Conservation (phyloP, 2,329 filamentous ascomycete genomes). For the Amauroascus niger region DNA sequence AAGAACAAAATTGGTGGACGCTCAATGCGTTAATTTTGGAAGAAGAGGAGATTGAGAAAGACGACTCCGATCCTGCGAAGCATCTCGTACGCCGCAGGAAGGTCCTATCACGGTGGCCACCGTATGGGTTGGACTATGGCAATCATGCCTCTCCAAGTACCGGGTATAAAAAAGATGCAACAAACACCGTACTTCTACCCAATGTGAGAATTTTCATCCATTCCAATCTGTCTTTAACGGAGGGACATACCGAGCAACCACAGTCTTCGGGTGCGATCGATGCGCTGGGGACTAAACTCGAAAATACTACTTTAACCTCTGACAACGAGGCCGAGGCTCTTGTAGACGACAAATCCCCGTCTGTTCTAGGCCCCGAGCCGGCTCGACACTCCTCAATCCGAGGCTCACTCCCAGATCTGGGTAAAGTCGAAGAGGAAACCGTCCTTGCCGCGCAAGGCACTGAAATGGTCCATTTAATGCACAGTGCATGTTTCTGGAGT, state of each 20-base stretch:
- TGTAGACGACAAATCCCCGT: not conserved
- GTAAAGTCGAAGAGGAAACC: slow-evolving; percentile 16
- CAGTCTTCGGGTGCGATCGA: not conserved
- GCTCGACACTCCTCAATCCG: not conserved
- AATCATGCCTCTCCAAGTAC: slow-evolving; percentile 16
- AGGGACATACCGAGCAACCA: not conserved
- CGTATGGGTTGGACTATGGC: slow-evolving; percentile 31
- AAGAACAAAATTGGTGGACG: slow-evolving; percentile 10
- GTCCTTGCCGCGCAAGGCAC: slow-evolving; percentile 31
- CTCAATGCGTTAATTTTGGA: slow-evolving; percentile 1
- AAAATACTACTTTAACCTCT: not conserved
- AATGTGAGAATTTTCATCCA: slow-evolving; percentile 25
- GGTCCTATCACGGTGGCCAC: slow-evolving; percentile 33
- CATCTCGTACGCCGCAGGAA: slow-evolving; percentile 27
- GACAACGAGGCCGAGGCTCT: not conserved
- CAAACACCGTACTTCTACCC: slow-evolving; percentile 27
- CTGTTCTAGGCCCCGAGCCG: not conserved
- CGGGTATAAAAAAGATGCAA: slow-evolving; percentile 17
- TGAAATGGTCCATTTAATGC: slow-evolving; percentile 37
- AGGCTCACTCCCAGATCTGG: slow-evolving; percentile 9
- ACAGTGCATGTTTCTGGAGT: slow-evolving; percentile 37
- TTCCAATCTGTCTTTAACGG: slow-evolving; percentile 1
- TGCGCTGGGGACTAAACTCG: not conserved
- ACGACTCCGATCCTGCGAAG: slow-evolving; percentile 1
- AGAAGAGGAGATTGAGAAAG: slow-evolving; percentile 2